Conservation (phyloP, 257 asterid species). For the Nicotiana obtusifolia region DNA sequence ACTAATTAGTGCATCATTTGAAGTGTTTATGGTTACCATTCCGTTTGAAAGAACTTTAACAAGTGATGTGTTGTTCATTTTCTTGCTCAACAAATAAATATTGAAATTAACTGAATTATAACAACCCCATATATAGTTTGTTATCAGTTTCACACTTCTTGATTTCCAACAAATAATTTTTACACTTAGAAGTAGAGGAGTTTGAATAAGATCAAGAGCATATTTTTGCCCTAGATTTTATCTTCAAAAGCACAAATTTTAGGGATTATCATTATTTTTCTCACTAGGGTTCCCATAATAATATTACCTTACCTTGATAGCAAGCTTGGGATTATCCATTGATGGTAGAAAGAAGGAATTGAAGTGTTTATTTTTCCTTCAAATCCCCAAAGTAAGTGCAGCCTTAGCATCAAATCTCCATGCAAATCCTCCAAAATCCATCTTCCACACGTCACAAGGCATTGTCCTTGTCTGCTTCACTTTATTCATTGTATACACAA, state of each 20-base stretch:
- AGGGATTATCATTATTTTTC: background rate
- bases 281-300: background rate
- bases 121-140: background rate
- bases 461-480: slow-evolving; percentile 31
- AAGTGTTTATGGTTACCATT: background rate
- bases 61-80: background rate
- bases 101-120: background rate
- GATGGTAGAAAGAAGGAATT: background rate
- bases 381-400: slow-evolving; percentile 37
- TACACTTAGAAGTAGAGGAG: background rate
- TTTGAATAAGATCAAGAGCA: background rate
- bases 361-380: slow-evolving; percentile 6
- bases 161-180: background rate
- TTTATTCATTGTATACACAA: slow-evolving; percentile 28
- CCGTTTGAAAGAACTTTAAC: background rate
- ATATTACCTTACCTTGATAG: background rate
- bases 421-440: slow-evolving; percentile 52
- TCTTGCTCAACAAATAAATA: background rate
- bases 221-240: background rate
- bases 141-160: background rate
- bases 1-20: background rate
- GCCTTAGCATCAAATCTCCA: slow-evolving; percentile 47
- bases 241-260: background rate
- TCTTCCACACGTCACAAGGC: slow-evolving; percentile 55
- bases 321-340: background rate